phyloP scores from a whole-genome alignment of 371 early-diverging fungal species.

The Batkoa obscura region DNA sequence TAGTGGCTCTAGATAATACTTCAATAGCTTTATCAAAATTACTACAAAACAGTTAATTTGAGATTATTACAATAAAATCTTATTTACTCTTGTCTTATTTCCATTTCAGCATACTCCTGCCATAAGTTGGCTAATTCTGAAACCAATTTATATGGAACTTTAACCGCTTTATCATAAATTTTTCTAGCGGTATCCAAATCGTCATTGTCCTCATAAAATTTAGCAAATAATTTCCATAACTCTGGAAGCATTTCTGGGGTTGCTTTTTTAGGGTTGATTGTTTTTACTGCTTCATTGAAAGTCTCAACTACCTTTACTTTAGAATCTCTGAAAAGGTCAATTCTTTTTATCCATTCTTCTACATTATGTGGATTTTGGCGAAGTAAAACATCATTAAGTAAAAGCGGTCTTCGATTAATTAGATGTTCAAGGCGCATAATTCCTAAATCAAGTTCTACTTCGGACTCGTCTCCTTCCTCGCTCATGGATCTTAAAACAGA shows the following conservation, averaged over 20 bases:
- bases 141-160: conserved; percentile 54
- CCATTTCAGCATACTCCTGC: conserved; percentile 84
- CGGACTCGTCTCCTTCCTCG: conserved; percentile 44
- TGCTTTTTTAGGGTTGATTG: conserved; percentile 64
- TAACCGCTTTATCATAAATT: conserved; percentile 71
- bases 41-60: background rate
- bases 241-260: conserved; percentile 46
- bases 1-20: conserved; percentile 59
- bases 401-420: conserved; percentile 82
- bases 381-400: conserved; percentile 84
- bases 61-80: background rate
- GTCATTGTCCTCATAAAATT: conserved; percentile 46
- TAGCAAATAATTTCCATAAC: conserved; percentile 74
- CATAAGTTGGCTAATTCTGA: conserved; percentile 82
- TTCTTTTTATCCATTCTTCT: conserved; percentile 78
- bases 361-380: conserved; percentile 86
- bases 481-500: conserved; percentile 51
- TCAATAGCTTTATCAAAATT: conserved; percentile 41
- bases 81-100: conserved; percentile 47
- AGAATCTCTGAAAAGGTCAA: conserved; percentile 41
- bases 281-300: conserved; percentile 54
- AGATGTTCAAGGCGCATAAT: conserved; percentile 70
- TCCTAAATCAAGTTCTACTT: conserved; percentile 63
- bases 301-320: conserved; percentile 43
- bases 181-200: conserved; percentile 44